A percentile compares a stretch with the other conserved stretches of the same genome.
phyloP scores from a whole-genome alignment of 2,329 filamentous ascomycete genomes.

The Leptosphaerulina australis region DNA sequence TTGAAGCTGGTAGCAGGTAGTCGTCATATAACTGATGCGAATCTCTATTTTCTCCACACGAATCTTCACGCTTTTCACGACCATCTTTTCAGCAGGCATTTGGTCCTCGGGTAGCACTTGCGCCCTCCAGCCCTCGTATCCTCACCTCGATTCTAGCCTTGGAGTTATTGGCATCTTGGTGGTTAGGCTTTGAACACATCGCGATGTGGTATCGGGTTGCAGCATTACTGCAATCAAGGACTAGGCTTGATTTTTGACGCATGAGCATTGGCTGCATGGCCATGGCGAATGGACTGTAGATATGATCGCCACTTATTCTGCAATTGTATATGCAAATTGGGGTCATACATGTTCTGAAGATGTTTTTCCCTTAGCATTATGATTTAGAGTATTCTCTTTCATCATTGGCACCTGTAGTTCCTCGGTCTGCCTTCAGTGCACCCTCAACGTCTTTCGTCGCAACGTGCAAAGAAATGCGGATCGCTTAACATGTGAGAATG shows the following conservation, averaged over 20 bases:
- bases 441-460: too few species aligned
- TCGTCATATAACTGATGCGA: conserved; percentile 10
- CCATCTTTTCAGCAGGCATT: conserved; percentile 6
- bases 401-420: too few species aligned
- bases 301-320: neutral
- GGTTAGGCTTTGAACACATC: neutral
- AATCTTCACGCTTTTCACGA: conserved; percentile 11
- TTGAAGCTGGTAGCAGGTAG: conserved; percentile 46
- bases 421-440: too few species aligned
- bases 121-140: neutral
- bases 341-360: neutral
- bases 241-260: neutral
- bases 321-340: neutral
- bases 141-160: neutral
- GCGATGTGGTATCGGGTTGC: neutral
- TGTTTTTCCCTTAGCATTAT: too few species aligned
- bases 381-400: too few species aligned
- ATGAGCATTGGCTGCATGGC: neutral
- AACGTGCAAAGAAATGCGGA: too few species aligned
- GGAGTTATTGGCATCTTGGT: neutral
- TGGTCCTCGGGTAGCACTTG: neutral
- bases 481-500: too few species aligned
- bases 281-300: neutral
- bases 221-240: neutral
- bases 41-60: conserved; percentile 6